Conservation (phyloP, 176 grass and related monocot genomes). For the Metroxylon sagu region DNA sequence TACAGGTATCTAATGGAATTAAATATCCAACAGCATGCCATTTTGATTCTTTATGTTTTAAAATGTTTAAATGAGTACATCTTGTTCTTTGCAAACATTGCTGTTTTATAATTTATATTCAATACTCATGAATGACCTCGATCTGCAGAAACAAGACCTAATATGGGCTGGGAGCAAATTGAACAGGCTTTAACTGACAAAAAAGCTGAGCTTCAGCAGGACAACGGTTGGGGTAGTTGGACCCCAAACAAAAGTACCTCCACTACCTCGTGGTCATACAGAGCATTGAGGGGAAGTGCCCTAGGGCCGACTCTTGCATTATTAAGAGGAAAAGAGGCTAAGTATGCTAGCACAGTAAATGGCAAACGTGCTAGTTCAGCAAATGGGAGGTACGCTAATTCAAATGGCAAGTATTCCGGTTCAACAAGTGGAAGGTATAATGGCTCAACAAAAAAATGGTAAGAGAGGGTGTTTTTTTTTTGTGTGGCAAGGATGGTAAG, state of each 20-base stretch:
- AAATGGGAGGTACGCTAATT: too few species aligned
- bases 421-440: too few species aligned
- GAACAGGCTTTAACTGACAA: constrained; percentile 23
- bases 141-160: constrained; percentile 23
- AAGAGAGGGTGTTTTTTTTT: too few species aligned
- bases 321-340: constrained; percentile 41
- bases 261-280: constrained; percentile 66
- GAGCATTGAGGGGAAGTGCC: constrained; percentile 58
- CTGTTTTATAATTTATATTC: not conserved
- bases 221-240: constrained; percentile 48
- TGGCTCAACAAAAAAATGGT: too few species aligned
- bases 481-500: too few species aligned
- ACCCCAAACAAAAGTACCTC: constrained; percentile 25
- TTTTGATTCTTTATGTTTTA: not conserved
- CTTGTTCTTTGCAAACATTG: not conserved
- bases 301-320: constrained; percentile 65
- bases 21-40: too few species aligned
- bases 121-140: not conserved
- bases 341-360: not conserved
- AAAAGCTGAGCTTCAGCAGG: constrained; percentile 30
- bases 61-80: not conserved
- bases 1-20: constrained; percentile 18
- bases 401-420: too few species aligned
- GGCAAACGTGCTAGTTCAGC: too few species aligned
- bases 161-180: constrained; percentile 31